Percentiles rank a stretch among this genome's conserved stretches.
phyloP scores from a whole-genome alignment of 2,329 filamentous ascomycete genomes.

The Pseudocercospora fijiensis region DNA sequence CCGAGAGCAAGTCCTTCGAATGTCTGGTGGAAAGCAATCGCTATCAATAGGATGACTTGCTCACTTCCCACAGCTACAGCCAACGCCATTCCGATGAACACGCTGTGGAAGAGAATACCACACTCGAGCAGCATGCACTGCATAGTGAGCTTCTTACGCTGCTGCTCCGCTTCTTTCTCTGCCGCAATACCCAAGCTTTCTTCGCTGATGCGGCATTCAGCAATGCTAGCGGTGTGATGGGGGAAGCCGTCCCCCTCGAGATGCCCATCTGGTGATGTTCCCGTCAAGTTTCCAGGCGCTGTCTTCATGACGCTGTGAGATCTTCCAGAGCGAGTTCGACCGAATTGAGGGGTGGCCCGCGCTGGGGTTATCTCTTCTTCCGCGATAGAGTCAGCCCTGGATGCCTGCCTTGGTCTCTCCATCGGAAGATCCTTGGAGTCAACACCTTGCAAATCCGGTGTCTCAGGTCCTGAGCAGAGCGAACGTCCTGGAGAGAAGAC shows the following conservation, averaged over 20 bases:
- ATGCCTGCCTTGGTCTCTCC: background rate
- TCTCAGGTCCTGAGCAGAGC: constrained; percentile 18
- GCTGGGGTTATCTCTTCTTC: constrained; percentile 40
- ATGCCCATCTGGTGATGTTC: background rate
- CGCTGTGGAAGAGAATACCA: constrained; percentile 69
- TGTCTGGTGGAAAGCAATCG: constrained; percentile 67
- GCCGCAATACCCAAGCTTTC: constrained; percentile 17
- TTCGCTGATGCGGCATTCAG: constrained; percentile 12
- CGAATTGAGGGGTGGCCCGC: constrained; percentile 78
- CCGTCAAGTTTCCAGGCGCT: background rate
- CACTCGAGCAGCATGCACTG: constrained; percentile 71
- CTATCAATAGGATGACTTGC: constrained; percentile 62
- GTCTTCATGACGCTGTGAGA: constrained; percentile 16
- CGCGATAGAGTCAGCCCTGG: background rate
- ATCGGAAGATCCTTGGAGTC: background rate
- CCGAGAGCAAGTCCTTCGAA: constrained; percentile 67
- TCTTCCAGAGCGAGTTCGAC: constrained; percentile 21
- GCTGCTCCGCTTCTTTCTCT: constrained; percentile 33
- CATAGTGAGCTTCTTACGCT: constrained; percentile 61
- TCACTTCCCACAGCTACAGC: constrained; percentile 63
- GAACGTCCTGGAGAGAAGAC: constrained; percentile 28
- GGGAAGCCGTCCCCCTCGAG: background rate
- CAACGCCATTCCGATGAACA: constrained; percentile 70
- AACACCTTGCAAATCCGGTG: background rate
- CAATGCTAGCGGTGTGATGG: background rate